Percentiles rank a stretch among this genome's conserved stretches.
These are phyloP conservation scores for Dillenia suffruticosa DNA, from an alignment of 164 flowering plant species.

Conservation along the genomic window DNA sequence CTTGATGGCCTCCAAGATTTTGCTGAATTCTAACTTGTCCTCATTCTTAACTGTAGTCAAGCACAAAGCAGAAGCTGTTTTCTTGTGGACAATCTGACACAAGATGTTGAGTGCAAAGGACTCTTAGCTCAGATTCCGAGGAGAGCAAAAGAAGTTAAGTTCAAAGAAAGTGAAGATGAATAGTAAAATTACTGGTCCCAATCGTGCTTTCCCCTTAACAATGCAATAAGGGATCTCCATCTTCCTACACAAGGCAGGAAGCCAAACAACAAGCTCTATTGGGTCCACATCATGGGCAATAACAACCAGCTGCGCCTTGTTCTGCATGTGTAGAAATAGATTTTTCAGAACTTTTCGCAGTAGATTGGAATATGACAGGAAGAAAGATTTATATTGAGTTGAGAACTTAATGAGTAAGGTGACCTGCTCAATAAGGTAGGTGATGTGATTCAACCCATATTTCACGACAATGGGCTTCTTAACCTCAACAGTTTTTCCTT, in stretches of 20 bases:
- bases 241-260: constrained; percentile 71
- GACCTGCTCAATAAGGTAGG: constrained; percentile 86
- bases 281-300: constrained; percentile 84
- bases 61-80: constrained; percentile 67
- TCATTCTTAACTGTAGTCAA: constrained; percentile 82
- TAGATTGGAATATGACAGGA: neutral
- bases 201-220: constrained; percentile 72
- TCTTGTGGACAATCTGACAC: constrained; percentile 58
- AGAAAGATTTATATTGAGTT: neutral
- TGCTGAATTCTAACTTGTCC: constrained; percentile 84
- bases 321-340: constrained; percentile 24
- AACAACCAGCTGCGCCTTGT: constrained; percentile 70
- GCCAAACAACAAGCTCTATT: constrained; percentile 71
- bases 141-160: too few species aligned
- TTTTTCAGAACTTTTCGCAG: neutral
- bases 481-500: constrained; percentile 52
- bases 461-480: constrained; percentile 82
- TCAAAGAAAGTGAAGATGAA: too few species aligned
- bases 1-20: constrained; percentile 75
- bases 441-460: constrained; percentile 72
- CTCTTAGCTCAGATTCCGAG: too few species aligned
- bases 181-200: constrained; percentile 46
- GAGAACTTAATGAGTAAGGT: neutral
- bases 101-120: neutral
- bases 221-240: constrained; percentile 86